Evolutionary conservation across 768 basidiomycete species (phyloP).

Genomic region (Calocybe cyanea): DNA sequence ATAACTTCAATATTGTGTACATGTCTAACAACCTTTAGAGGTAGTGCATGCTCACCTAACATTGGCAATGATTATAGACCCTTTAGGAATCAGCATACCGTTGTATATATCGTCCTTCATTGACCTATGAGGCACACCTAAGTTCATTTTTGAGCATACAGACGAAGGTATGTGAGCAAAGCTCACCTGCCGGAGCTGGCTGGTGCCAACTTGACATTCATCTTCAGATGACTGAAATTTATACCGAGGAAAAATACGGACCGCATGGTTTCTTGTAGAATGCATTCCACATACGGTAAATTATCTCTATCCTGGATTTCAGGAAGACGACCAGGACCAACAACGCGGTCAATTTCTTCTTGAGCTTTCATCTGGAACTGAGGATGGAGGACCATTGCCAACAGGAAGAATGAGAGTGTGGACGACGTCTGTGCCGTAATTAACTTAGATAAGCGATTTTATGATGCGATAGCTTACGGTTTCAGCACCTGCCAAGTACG

Average conservation of each 20-base stretch:
- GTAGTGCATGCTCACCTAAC: constrained; percentile 4
- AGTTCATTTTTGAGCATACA: not conserved
- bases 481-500: constrained; percentile 28
- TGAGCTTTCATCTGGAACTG: constrained; percentile 8
- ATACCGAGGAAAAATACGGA: constrained; percentile 4
- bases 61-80: constrained; percentile 12
- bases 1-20: too few relatives aligned
- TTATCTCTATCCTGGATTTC: constrained; percentile 5
- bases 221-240: not conserved
- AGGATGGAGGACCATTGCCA: constrained; percentile 29
- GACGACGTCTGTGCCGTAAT: constrained; percentile 14
- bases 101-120: constrained; percentile 14
- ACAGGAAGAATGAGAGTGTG: constrained; percentile 20
- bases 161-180: not conserved
- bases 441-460: not conserved
- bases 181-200: constrained; percentile 4
- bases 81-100: constrained; percentile 16
- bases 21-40: not conserved
- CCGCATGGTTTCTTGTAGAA: constrained; percentile 17
- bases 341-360: too few relatives aligned
- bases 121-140: constrained; percentile 7
- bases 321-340: constrained; percentile 7
- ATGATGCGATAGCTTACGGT: constrained; percentile 24
- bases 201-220: constrained; percentile 8
- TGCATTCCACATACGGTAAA: constrained; percentile 9